Evolutionary conservation across 2,329 filamentous ascomycete species (phyloP), one percentile per base, ranked within the genome.

Genomic region (Alternaria alternata): DNA sequence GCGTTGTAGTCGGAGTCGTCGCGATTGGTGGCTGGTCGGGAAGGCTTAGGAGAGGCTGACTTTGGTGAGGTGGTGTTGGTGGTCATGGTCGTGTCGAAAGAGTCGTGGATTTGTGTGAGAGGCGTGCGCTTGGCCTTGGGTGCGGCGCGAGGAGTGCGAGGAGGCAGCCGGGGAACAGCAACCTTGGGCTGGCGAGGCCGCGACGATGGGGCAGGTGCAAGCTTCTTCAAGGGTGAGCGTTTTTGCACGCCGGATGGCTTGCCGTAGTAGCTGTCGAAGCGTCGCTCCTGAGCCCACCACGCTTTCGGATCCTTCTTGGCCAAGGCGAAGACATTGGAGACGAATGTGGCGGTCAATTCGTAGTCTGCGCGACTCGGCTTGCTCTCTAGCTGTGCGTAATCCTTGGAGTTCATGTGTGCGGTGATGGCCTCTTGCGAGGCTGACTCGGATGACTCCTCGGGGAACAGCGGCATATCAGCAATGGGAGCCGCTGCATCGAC

Each of bases 1-100:
- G 87, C 82, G 46, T 85, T 82, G 78, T 92, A 96, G 77, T 96
- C 90, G 75, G 91, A 92, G 75, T 96, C 92, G 76, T 95, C 92
- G 34, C 91, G 86, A 69, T 89, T 93, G 18, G 88, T 87, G 26
- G 88, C 65, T 69, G 62, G 77, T 65, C 65, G 75, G 54, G 67
- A 81, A 47, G 75, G 67, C 67, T 78, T 79, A 41, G 74, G 75
- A 26, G 76, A 77, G n/a, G 61, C 65, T 73, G 70, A 63, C 61
- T 65, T 62, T 7, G 68, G 65, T 6, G 68, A 59, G 20, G 34
- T 38, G 16, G 28, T 47, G n/a, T n/a, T n/a, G 3, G 11, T 32
- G 28, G 44, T 32, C n/a, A 16, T 18, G 18, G 66, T 63, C n/a
- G 66, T 62, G 72, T 83, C 76, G 59, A 79, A 79, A 8, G 76